Evolutionary conservation across 768 basidiomycete genomes (phyloP), one percentile per base, ranked within the genome.

Genomic region (Leccinum imitatum): DNA sequence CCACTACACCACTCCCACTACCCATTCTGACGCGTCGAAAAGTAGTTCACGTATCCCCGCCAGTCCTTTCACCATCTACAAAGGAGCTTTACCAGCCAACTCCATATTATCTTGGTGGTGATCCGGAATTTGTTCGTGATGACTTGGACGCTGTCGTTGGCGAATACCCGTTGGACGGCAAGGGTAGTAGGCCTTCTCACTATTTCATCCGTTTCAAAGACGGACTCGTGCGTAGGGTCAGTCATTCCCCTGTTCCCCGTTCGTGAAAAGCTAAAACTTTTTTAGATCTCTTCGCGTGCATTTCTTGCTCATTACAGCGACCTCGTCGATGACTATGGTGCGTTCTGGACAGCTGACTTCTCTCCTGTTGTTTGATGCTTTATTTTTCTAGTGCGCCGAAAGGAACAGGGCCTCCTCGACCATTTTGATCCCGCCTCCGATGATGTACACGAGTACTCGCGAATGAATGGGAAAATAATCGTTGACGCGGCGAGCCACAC

Each of bases 121-220:
- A 76, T 41, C 58, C 73, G 2, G 71, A 77, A 44, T 66, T 77
- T 51, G 59, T 63, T 35, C 68, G 63, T 39, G 41, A 68, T 47
- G 69, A 71, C 50, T 66, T 78, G 9, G 76, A 79, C 39, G 78
- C 82, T 61, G 76, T 91, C 27, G 79, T 90, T 59, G 87, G 87
- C 7, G 85, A 89, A 68, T 79, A 81, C 60, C 70, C 65, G 3
- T 44, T 65, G 21, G 60, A 59, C 19, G 55, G 48, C 11, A 72
- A 79, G 5, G 72, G 67, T 7, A 66, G 67, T 7, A 66, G 63
- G 21, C 67, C 71, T n/a, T 67, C 76, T 17, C 87, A 79, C 66
- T 90, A 85, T 69, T 91, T 81, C 72, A 89, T 84, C 47, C 80
- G 82, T 37, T 82, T 80, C 62, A 71, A 75, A 50, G 80, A 80